phyloP scores from a whole-genome alignment of 768 basidiomycete species.

The Calocera viscosa region DNA sequence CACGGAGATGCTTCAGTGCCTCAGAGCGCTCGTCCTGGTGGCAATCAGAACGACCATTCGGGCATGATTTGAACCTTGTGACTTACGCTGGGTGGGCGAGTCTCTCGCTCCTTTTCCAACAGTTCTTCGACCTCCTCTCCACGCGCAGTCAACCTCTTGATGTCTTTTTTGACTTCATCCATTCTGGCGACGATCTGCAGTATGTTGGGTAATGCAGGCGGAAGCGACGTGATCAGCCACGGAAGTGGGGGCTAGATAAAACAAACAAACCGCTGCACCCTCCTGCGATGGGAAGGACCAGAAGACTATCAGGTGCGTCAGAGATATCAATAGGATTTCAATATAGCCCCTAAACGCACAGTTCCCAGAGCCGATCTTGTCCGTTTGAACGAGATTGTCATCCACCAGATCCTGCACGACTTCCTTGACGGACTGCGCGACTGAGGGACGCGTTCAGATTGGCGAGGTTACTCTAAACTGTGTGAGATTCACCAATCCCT shows the following conservation, averaged over 20 bases:
- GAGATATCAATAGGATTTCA: no score
- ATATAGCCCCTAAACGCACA: conserved; percentile 41
- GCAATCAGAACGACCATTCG: not conserved
- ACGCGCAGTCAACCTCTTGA: conserved; percentile 41
- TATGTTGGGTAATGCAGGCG: not conserved
- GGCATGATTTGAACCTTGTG: not conserved
- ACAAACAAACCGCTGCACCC: conserved; percentile 71
- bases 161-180: conserved; percentile 35
- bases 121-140: conserved; percentile 46
- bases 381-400: conserved; percentile 70
- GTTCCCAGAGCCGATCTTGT: conserved; percentile 92
- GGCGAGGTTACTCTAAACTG: not conserved
- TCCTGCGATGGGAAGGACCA: conserved; percentile 92
- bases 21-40: conserved; percentile 45
- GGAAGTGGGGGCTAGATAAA: no score
- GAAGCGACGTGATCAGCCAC: no score
- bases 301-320: no score
- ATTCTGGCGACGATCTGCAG: conserved; percentile 18
- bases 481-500: conserved; percentile 55
- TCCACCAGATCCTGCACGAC: conserved; percentile 77
- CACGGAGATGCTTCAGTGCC: conserved; percentile 39
- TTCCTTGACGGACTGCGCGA: conserved; percentile 85
- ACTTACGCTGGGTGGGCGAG: conserved; percentile 2
- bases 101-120: not conserved
- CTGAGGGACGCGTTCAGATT: conserved; percentile 30